Conservation (phyloP, 2,329 filamentous ascomycete species). For the Microdochium bolleyi region DNA sequence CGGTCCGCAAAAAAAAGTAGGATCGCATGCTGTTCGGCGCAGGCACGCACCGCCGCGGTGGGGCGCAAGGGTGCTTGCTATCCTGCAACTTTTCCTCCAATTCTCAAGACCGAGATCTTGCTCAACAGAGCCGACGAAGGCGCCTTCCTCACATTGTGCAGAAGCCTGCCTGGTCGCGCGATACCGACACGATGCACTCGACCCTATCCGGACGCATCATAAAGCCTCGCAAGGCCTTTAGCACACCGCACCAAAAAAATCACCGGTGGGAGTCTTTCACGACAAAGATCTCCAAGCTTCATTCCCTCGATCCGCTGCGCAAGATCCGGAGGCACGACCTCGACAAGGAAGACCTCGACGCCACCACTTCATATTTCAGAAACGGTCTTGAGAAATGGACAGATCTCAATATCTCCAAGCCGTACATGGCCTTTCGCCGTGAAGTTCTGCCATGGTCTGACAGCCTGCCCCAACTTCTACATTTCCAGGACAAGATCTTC, state of each 20-base stretch:
- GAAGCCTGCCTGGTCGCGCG: background rate
- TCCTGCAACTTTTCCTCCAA: background rate
- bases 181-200: conserved; percentile 46
- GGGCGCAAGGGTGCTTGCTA: background rate
- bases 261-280: conserved; percentile 91
- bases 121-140: background rate
- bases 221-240: conserved; percentile 63
- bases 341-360: conserved; percentile 67
- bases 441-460: conserved; percentile 74
- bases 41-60: background rate
- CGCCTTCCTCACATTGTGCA: background rate
- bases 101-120: background rate
- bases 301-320: conserved; percentile 83
- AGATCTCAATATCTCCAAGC: conserved; percentile 81
- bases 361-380: conserved; percentile 80
- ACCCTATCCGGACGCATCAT: conserved; percentile 59
- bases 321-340: conserved; percentile 79
- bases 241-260: conserved; percentile 69
- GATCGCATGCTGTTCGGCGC: background rate
- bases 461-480: conserved; percentile 83
- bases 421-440: conserved; percentile 69
- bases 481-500: conserved; percentile 84
- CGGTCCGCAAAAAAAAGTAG: background rate
- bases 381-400: conserved; percentile 79
- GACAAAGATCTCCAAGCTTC: conserved; percentile 81